Evolutionary conservation across 2,329 filamentous ascomycete species (phyloP).

Genomic region (Diatrype stigma): DNA sequence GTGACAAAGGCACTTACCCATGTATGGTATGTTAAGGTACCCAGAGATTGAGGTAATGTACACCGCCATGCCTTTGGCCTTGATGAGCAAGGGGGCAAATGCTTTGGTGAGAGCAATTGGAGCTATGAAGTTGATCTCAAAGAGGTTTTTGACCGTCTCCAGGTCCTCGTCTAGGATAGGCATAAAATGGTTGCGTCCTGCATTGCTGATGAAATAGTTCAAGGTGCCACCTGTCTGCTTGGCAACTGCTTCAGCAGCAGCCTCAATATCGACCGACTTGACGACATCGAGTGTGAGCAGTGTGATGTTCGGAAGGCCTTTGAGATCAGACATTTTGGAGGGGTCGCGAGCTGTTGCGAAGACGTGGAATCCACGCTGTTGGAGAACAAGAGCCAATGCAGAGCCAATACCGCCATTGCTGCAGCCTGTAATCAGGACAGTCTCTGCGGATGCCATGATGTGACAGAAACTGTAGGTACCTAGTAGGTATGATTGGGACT

Average conservation of each 20-base stretch:
- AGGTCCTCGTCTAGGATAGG: slow-evolving; percentile 22
- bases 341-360: slow-evolving; percentile 22
- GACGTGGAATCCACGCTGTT: slow-evolving; percentile 19
- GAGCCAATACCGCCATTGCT: slow-evolving; percentile 26
- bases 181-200: slow-evolving; percentile 24
- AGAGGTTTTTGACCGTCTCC: slow-evolving; percentile 15
- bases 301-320: slow-evolving; percentile 16
- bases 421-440: slow-evolving; percentile 25
- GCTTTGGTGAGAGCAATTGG: slow-evolving; percentile 23
- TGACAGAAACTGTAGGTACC: no score
- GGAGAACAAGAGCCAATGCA: slow-evolving; percentile 18
- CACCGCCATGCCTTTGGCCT: slow-evolving; percentile 23
- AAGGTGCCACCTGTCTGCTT: slow-evolving; percentile 18
- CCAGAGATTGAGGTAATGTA: slow-evolving; percentile 22
- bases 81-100: slow-evolving; percentile 24
- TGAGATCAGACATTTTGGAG: slow-evolving; percentile 15
- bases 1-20: slow-evolving; percentile 11
- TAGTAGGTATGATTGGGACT: no score
- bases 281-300: slow-evolving; percentile 21
- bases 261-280: slow-evolving; percentile 15
- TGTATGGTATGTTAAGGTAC: slow-evolving; percentile 21
- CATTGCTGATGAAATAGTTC: slow-evolving; percentile 22
- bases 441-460: slow-evolving; percentile 13
- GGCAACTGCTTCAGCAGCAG: slow-evolving; percentile 14
- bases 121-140: slow-evolving; percentile 28